A percentile compares a stretch with the other conserved stretches of the same genome.
phyloP scores from a whole-genome alignment of 2,329 filamentous ascomycete species.

The Mollisia scopiformis region DNA sequence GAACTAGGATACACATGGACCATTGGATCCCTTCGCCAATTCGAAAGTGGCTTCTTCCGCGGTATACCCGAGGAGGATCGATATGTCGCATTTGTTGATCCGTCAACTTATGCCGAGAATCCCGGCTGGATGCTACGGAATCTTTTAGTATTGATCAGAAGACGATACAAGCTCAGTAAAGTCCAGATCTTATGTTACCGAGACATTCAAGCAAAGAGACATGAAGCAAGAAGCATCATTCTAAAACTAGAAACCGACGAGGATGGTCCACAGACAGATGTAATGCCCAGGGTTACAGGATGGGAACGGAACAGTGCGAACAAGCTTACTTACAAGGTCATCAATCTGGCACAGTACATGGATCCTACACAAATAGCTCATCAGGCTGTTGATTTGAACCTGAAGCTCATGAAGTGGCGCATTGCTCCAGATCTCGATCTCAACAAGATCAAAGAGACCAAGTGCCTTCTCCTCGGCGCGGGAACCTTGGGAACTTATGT shows the following conservation, averaged over 20 bases:
- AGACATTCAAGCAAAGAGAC: conserved; percentile 76
- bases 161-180: conserved; percentile 76
- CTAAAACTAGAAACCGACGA: conserved; percentile 49
- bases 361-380: conserved; percentile 86
- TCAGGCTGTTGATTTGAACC: conserved; percentile 91
- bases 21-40: conserved; percentile 74
- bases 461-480: conserved; percentile 86
- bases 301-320: conserved; percentile 86
- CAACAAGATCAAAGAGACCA: conserved; percentile 85
- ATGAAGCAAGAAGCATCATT: conserved; percentile 81
- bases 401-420: conserved; percentile 99
- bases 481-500: conserved; percentile 95
- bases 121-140: conserved; percentile 95
- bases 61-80: conserved; percentile 71
- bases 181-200: conserved; percentile 90
- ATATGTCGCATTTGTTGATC: conserved; percentile 87
- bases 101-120: conserved; percentile 84
- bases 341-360: conserved; percentile 90
- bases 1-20: conserved; percentile 73
- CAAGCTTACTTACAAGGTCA: conserved; percentile 77
- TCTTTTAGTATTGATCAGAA: conserved; percentile 79
- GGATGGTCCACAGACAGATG: conserved; percentile 30
- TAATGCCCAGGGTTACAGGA: conserved; percentile 88
- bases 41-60: conserved; percentile 87
- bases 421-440: conserved; percentile 88